Evolutionary conservation across 352 stramenopile genomes (phyloP), one percentile per base, ranked within the genome.

Genomic region (Phytopythium aichiense): DNA sequence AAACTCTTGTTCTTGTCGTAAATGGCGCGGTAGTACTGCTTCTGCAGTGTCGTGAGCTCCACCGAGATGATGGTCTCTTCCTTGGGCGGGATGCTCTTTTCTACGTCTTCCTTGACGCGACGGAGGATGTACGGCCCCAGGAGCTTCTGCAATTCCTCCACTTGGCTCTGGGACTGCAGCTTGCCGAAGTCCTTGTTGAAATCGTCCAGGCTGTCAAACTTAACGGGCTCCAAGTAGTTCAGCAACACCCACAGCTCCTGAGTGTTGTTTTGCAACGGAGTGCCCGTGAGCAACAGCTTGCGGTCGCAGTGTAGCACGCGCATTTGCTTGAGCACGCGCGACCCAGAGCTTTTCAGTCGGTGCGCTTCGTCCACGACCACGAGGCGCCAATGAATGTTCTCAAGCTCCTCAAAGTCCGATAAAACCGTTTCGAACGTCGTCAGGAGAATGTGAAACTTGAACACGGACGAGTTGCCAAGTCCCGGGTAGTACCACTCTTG

Each of bases 1-100:
- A 99, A 99, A 23, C 91, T 95, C 40, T 98, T 95, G 75, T 99
- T 99, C 71, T 98, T 99, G 77, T 99, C 97, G 74, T 99, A 99
- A 25, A 99, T 96, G 3, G 98, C 97, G 31, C 97, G 82, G 70
- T 99, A 99, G 72, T 99, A 99, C 72, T 99, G 95, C 77, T 99
- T 99, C 74, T 99, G 98, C 33, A 99, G 53, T 25, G 95, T 93
- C 9, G 97, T 99, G 37, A 99, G 79, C 69, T 99, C 96, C 63
- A 99, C 92, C 18, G 96, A 88, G 35, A 98, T 94, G 53, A 98
- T 98, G 7, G 92, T 98, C 66, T 98, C 94, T 69, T 99, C 95
- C 68, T 99, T 99, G 0, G 95, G 95, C 25, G 97, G 97, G 56
- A 98, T 95, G 35, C 88, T 97, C 72, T 98, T 98, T 56, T 98